phyloP scores from a whole-genome alignment of 805 yeast genomes.

The Metschnikowia matae region DNA sequence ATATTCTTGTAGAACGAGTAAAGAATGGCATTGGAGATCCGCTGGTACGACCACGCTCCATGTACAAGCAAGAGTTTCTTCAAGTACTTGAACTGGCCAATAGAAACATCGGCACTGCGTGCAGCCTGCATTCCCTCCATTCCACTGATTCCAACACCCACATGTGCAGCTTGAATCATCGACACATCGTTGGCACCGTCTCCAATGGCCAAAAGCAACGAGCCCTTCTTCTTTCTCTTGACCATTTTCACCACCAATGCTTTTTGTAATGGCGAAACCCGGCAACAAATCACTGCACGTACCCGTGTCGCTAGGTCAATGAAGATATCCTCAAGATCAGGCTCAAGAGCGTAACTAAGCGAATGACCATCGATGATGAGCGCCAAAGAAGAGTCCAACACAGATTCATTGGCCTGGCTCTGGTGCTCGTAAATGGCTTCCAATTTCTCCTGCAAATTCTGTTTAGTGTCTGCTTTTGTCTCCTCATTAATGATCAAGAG shows the following conservation, averaged over 20 bases:
- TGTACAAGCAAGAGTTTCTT: constrained; percentile 83
- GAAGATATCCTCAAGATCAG: constrained; percentile 71
- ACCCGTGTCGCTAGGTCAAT: constrained; percentile 80
- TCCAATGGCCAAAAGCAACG: constrained; percentile 85
- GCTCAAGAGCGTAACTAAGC: constrained; percentile 77
- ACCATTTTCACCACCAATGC: constrained; percentile 95
- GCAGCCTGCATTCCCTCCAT: constrained; percentile 99
- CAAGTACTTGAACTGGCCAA: constrained; percentile 90
- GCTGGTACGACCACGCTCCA: constrained; percentile 96
- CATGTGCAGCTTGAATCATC: constrained; percentile 99
- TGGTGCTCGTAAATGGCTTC: constrained; percentile 68
- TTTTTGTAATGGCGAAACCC: constrained; percentile 96
- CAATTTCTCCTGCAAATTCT: constrained; percentile 70
- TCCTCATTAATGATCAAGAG: constrained; percentile 85
- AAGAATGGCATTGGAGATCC: constrained; percentile 86
- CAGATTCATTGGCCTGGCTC: constrained; percentile 58
- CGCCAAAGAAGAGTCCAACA: constrained; percentile 66
- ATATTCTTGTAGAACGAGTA: constrained; percentile 96
- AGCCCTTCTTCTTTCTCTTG: constrained; percentile 66
- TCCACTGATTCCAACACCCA: constrained; percentile 98
- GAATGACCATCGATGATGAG: constrained; percentile 93
- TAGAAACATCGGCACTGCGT: constrained; percentile 93
- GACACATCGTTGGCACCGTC: constrained; percentile 99
- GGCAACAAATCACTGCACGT: constrained; percentile 95
- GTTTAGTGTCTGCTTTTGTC: constrained; percentile 66